Percentiles rank a stretch among this genome's conserved stretches.
phyloP scores from a whole-genome alignment of 306 rosid species.

The Amphicarpaea edgeworthii region DNA sequence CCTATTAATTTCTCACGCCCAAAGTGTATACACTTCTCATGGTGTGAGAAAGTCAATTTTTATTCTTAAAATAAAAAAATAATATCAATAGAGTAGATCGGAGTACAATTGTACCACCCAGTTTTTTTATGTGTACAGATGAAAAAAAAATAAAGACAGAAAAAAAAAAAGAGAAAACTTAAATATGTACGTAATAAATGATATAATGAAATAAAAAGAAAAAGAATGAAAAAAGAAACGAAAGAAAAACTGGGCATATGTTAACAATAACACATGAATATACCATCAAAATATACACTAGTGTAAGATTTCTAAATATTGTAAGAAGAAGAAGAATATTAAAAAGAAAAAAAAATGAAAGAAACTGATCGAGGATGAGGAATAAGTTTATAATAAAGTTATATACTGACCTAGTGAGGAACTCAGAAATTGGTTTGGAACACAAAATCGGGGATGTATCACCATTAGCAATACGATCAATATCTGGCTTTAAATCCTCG shows the following conservation, averaged over 20 bases:
- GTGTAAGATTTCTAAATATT: not conserved
- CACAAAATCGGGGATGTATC: constrained; percentile 65
- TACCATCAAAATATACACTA: too few species aligned
- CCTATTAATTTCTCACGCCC: not conserved
- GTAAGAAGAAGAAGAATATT: not conserved
- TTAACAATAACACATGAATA: not conserved
- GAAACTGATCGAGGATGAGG: not conserved
- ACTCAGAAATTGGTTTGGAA: constrained; percentile 69
- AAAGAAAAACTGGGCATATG: not conserved
- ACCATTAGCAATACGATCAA: constrained; percentile 71
- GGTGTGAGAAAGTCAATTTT: not conserved
- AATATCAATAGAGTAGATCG: not conserved
- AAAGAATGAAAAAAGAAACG: not conserved
- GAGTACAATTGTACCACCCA: not conserved
- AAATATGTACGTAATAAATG: not conserved
- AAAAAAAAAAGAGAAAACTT: not conserved
- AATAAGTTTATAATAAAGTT: not conserved
- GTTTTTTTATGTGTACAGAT: not conserved
- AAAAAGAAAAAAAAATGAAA: not conserved
- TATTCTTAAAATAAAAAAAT: not conserved
- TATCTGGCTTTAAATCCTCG: constrained; percentile 63
- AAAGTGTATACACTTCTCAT: not conserved
- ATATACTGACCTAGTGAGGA: constrained; percentile 64
- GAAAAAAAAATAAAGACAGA: not conserved
- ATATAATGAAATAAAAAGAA: not conserved